These are phyloP conservation scores for Hortiboletus flavorubellus DNA, from an alignment of 768 basidiomycete species.

Conservation along the genomic window DNA sequence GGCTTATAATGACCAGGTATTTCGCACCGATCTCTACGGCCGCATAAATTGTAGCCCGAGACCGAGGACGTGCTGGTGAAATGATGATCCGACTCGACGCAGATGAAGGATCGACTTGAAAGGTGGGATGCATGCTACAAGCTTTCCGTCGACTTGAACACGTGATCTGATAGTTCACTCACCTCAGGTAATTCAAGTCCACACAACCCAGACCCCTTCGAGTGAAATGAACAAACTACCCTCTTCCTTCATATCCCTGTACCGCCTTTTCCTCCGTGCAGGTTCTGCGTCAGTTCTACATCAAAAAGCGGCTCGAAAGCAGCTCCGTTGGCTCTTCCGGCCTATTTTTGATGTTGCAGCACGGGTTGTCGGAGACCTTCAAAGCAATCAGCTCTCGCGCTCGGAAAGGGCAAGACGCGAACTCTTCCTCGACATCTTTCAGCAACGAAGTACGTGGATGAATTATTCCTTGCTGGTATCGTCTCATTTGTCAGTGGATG, in stretches of 20 bases:
- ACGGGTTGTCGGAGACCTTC: constrained; percentile 38
- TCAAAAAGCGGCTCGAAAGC: constrained; percentile 40
- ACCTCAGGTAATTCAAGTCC: neutral
- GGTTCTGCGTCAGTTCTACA: constrained; percentile 58
- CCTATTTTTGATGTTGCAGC: constrained; percentile 55
- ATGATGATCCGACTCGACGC: neutral
- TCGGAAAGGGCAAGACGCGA: constrained; percentile 32
- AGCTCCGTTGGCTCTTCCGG: constrained; percentile 48
- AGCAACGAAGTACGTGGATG: constrained; percentile 46
- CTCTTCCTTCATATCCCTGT: constrained; percentile 49
- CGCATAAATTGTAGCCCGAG: neutral
- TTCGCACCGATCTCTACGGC: constrained; percentile 1
- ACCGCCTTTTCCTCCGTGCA: constrained; percentile 57
- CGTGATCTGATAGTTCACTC: constrained; percentile 7
- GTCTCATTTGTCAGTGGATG: constrained; percentile 53
- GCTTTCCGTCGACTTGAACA: neutral
- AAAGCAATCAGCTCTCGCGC: constrained; percentile 26
- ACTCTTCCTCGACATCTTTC: constrained; percentile 51
- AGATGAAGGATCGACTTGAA: constrained; percentile 5
- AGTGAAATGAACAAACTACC: constrained; percentile 24
- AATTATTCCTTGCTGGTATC: neutral
- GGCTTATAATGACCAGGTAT: neutral
- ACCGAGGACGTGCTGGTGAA: neutral
- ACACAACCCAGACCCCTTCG: too few relatives aligned
- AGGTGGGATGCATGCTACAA: neutral